Evolutionary conservation across 2,329 filamentous ascomycete genomes (phyloP).

Genomic region (Tolypocladium album): DNA sequence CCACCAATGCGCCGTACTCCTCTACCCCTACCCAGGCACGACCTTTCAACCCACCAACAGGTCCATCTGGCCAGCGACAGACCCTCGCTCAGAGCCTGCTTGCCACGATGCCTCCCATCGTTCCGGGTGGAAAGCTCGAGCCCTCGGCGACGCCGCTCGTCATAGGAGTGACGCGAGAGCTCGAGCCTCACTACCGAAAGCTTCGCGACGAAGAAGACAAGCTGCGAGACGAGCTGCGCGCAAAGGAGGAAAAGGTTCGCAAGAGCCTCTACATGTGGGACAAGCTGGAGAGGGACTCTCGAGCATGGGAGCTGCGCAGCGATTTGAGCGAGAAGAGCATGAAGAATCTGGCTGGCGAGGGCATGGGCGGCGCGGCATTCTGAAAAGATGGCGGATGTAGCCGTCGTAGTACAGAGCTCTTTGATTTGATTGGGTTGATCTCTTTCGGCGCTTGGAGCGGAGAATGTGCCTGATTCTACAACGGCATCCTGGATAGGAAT

Average conservation of each 20-base stretch:
- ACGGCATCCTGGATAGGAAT: neutral
- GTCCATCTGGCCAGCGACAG: constrained; percentile 33
- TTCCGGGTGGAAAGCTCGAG: constrained; percentile 46
- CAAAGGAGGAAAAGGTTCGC: constrained; percentile 43
- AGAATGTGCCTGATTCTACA: neutral
- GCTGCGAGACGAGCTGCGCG: constrained; percentile 39
- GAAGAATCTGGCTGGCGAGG: constrained; percentile 46
- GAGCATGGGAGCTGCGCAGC: constrained; percentile 42
- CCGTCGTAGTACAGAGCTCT: neutral
- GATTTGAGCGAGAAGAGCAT: constrained; percentile 46
- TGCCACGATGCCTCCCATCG: constrained; percentile 36
- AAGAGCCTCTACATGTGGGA: constrained; percentile 44
- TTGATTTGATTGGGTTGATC: neutral
- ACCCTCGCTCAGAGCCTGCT: constrained; percentile 43
- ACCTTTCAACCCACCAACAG: constrained; percentile 48
- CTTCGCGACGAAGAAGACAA: constrained; percentile 49
- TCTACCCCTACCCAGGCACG: constrained; percentile 29
- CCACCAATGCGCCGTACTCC: constrained; percentile 20
- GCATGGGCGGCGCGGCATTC: constrained; percentile 44
- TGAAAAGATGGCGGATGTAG: constrained; percentile 13
- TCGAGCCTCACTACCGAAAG: constrained; percentile 42
- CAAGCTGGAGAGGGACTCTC: constrained; percentile 41
- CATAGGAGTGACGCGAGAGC: constrained; percentile 38
- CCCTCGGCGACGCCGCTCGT: constrained; percentile 31
- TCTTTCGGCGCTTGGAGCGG: neutral